Conservation (phyloP, 164 flowering plant genomes). For the Echeveria elegans region DNA sequence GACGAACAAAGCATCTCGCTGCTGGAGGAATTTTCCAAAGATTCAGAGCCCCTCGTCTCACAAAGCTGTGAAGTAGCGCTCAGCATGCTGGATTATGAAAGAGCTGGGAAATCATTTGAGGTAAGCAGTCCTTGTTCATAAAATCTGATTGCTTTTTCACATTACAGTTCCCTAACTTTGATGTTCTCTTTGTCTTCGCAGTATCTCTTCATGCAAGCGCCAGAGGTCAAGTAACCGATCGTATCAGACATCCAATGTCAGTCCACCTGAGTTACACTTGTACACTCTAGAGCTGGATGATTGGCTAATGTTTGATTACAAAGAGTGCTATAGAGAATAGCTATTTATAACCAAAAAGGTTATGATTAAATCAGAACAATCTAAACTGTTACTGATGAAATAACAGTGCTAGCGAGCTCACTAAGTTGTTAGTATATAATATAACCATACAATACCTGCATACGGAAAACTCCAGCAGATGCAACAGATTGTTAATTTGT, state of each 20-base stretch:
- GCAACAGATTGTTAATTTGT: too few relatives aligned
- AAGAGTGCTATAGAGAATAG: neutral
- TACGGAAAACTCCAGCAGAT: too few relatives aligned
- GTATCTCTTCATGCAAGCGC: constrained; percentile 71
- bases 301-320: neutral
- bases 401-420: neutral
- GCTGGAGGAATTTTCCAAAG: constrained; percentile 67
- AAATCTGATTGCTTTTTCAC: neutral
- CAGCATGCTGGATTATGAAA: constrained; percentile 90
- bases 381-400: neutral
- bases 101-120: constrained; percentile 91
- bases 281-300: neutral
- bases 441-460: neutral
- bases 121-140: constrained; percentile 21
- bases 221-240: constrained; percentile 27
- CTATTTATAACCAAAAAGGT: neutral
- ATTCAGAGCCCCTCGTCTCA: constrained; percentile 81
- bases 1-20: constrained; percentile 64
- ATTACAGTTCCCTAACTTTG: neutral
- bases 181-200: constrained; percentile 28
- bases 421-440: too few relatives aligned
- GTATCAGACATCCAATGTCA: too few relatives aligned
- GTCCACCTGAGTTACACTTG: constrained; percentile 1
- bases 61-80: constrained; percentile 99
- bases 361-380: neutral